Evolutionary conservation across 345 rosid genomes (phyloP), one percentile per base, ranked within the genome.

Genomic region (Adansonia digitata): DNA sequence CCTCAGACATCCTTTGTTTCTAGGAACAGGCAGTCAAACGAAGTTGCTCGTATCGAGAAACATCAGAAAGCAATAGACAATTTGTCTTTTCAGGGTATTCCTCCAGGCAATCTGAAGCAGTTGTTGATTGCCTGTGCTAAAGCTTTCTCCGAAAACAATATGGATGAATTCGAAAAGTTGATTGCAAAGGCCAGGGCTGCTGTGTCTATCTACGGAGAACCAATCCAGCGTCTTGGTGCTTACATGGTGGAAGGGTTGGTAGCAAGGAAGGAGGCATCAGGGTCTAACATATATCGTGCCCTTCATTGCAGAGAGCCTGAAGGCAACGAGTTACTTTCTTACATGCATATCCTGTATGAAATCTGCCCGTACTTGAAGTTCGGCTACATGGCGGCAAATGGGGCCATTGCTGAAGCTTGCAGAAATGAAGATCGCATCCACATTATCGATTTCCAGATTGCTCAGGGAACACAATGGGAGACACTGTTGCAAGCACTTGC

Each of bases 321-420:
- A 39, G 75, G 92, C 84, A 85, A 83, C 78, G 94, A 88, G 62
- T 79, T 86, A 77, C 88, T 88, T 48, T 82, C 94, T 2, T 88
- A 82, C 80, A 86, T 87, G 90, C 90, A 81, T 48, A 69, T 85
- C 74, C 75, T 89, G 40, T 91, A 85, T 73, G 92, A 91, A 80
- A 87, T 91, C 70, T 89, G 92, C 78, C 93, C 96, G 15, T 89
- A 88, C 77, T 70, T 91, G 79, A 89, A 91, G 84, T 91, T 91
- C 55, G 90, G 96, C 34, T 89, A 86, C 88, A 85, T 91, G 93
- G 96, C 93, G 20, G 96, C 91, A 59, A 91, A 91, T 5, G 93
- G 90, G 17, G 91, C 96, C 46, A 91, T 89, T 67, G 92, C 92
- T n/a, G 93, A 89, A 61, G 90, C 93, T 20, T 91, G 93, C 86